Evolutionary conservation across 2,329 filamentous ascomycete genomes (phyloP), one percentile per base, ranked within the genome.

Genomic region (Aureobasidium sp.): DNA sequence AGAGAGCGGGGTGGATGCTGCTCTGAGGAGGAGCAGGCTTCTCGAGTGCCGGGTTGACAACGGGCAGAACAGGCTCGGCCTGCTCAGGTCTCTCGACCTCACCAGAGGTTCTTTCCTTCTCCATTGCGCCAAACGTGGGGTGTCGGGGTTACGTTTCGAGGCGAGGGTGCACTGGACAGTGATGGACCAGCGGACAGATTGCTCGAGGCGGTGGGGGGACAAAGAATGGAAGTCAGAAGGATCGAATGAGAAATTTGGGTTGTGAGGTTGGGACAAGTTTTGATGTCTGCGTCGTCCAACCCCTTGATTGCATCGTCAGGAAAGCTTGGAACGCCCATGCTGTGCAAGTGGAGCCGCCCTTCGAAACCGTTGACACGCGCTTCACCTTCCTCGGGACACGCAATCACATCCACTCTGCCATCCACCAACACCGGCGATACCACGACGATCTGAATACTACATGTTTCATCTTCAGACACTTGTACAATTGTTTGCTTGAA

Each of bases 41-140:
- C 75, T 92, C 86, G 61, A 81, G 78, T 27, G 85, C 83, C 27
- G 88, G 88, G 75, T 93, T 96, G 75, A 90, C 84, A 12, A 87
- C 92, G 34, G 92, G 92, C 72, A 97, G 82, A 63, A 91, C 81
- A 47, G 81, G 84, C 71, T 77, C 77, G 67, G 78, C 79, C 66
- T 79, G 76, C 66, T 86, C 82, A 59, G 76, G 70, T 75, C 88
- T 84, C 63, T 84, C 79, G 70, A 83, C 80, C 75, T 96, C 92
- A 75, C 89, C 89, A 51, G 91, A 96, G 70, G 86, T 82, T 73
- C 92, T 88, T 69, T 83, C 87, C 79, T 96, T 97, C 76, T 96
- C 89, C 73, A 83, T 88, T 70, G 79, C 82, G 85, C 57, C 27
- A 43, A 36, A 20, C 26, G 55, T 47, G 55, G 34, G 43, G 55